Evolutionary conservation across 2,329 filamentous ascomycete genomes (phyloP).

Genomic region (Ramularia endophylla): DNA sequence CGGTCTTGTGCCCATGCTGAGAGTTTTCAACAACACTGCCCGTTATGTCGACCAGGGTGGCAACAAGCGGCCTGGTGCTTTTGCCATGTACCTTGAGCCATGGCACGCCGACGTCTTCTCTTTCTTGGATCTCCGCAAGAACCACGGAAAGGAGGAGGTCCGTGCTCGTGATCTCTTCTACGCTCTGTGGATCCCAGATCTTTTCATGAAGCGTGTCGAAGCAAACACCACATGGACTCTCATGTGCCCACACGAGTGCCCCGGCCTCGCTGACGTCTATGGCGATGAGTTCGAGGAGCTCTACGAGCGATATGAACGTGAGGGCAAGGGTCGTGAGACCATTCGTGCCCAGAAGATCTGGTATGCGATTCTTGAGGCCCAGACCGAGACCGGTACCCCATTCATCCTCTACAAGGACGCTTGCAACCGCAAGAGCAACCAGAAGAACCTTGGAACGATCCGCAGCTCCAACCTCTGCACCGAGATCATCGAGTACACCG

Average conservation of each 20-base stretch:
- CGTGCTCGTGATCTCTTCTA: slow-evolving; percentile 97
- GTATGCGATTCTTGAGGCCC: slow-evolving; percentile 96
- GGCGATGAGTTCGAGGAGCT: slow-evolving; percentile 95
- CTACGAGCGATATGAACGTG: slow-evolving; percentile 83
- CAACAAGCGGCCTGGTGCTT: slow-evolving; percentile 97
- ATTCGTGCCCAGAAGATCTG: slow-evolving; percentile 98
- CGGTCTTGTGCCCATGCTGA: slow-evolving; percentile 94
- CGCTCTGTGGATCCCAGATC: slow-evolving; percentile 94
- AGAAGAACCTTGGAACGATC: slow-evolving; percentile 98
- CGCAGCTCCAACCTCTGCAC: slow-evolving; percentile 99
- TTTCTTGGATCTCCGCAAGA: slow-evolving; percentile 97
- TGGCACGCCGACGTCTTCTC: slow-evolving; percentile 98
- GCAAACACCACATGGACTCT: slow-evolving; percentile 95
- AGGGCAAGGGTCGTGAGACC: slow-evolving; percentile 81
- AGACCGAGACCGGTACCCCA: slow-evolving; percentile 97
- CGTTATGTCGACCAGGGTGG: slow-evolving; percentile 98
- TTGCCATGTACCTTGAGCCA: slow-evolving; percentile 97
- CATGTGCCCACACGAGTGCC: slow-evolving; percentile 96
- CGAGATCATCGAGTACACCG: slow-evolving; percentile 95
- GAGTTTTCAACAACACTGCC: slow-evolving; percentile 99
- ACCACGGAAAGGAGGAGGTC: slow-evolving; percentile 98
- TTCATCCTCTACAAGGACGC: slow-evolving; percentile 99
- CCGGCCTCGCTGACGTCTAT: slow-evolving; percentile 91
- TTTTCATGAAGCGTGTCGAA: slow-evolving; percentile 99
- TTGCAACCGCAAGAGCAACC: slow-evolving; percentile 99